Evolutionary conservation across 169 alveolate genomes (phyloP).

Genomic region (Perkinsus olseni): DNA sequence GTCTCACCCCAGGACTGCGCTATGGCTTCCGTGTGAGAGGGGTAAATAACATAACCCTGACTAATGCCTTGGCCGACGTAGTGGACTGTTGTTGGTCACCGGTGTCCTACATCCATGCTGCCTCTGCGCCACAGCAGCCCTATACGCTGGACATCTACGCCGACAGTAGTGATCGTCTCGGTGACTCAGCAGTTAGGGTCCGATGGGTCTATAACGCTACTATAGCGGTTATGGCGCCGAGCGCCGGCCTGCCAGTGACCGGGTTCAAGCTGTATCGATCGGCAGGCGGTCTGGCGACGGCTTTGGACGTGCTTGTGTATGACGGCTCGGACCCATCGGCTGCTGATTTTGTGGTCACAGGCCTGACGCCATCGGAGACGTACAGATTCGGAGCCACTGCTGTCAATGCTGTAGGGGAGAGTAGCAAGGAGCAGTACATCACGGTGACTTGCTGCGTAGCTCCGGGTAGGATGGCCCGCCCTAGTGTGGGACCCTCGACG

Average conservation of each 20-base stretch:
- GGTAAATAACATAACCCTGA: background rate
- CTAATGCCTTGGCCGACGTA: constrained; percentile 3
- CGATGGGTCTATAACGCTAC: background rate
- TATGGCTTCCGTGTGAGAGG: constrained; percentile 5
- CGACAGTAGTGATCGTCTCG: background rate
- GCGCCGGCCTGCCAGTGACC: constrained; percentile 7
- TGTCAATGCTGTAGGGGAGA: constrained; percentile 10
- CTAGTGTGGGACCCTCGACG: background rate
- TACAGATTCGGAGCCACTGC: constrained; percentile 8
- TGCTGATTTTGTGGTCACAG: background rate
- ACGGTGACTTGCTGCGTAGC: background rate
- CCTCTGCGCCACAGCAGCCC: constrained; percentile 6
- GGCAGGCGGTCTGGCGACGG: background rate
- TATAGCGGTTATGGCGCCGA: background rate
- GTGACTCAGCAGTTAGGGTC: background rate
- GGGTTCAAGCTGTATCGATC: background rate
- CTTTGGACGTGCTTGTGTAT: background rate
- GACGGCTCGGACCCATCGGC: background rate
- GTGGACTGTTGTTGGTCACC: background rate
- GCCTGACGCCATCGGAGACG: background rate
- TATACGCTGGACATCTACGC: background rate
- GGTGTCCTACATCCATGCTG: constrained; percentile 2
- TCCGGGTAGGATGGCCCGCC: constrained; percentile 4
- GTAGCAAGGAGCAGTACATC: background rate
- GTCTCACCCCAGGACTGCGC: background rate